Evolutionary conservation across 768 basidiomycete species (phyloP), one percentile per base, ranked within the genome.

Genomic region (Megacollybia marginata): DNA sequence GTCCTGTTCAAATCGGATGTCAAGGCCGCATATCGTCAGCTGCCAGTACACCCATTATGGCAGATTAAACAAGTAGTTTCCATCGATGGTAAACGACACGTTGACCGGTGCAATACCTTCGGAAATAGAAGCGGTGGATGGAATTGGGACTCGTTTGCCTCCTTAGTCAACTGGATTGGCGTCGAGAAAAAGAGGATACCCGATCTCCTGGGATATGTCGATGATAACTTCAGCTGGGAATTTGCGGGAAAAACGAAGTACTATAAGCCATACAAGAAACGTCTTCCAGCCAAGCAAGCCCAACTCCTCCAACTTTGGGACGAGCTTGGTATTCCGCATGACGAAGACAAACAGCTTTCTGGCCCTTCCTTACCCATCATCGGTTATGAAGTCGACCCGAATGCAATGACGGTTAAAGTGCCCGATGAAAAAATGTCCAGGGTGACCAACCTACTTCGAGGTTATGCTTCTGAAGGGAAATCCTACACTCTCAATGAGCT

Each of bases 311-410:
- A 11, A 11, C 31, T 46, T 8, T 46, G 46, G 46, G 46, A 46
- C 31, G 28, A 46, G 18, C 28, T 46, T 23, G 31, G 31, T 13
- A 46, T 42, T 48, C 47, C 38, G 9, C 66, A 69, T 42, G 55
- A 63, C 1, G 49, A 59, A 4, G 11, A 4, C 0, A 72, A 71
- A 42, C 68, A 72, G 34, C 16, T 64, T 0, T 61, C 46, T 42
- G 61, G 61, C 1, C 13, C 5, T 1, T 8, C 16, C 0, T 54
- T 68, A 9, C 44, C 42, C 2, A 57, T 67, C 52, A 64, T 67
- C 44, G 61, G 68, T 11, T 63, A 65, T 45, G 12, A 53, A 0
- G 58, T 68, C 15, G 62, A 69, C 40, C 33, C 59, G 0, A 48
- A 58, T 9, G 58, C 56, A 18, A 61, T 59, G 19, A 59, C 52